These are phyloP conservation scores for Chimonanthus praecox DNA, from an alignment of 164 flowering plant species.

Conservation along the genomic window DNA sequence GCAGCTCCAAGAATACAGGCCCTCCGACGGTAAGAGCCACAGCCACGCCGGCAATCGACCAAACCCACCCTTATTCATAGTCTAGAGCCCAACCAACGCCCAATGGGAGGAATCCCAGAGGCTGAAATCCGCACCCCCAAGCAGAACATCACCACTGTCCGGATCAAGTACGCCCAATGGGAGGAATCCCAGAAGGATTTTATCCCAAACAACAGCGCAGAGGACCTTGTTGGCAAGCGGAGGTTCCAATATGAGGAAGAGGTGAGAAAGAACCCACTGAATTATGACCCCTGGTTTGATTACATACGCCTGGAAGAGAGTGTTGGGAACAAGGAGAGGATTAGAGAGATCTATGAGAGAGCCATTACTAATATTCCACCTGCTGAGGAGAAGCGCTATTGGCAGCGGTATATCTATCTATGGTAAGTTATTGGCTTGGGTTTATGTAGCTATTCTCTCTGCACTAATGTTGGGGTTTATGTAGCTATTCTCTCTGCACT, in stretches of 20 bases:
- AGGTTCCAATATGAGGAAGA: conserved; percentile 96
- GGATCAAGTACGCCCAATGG: too few relatives aligned
- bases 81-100: too few relatives aligned
- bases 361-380: conserved; percentile 96
- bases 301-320: conserved; percentile 80
- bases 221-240: conserved; percentile 63
- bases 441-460: background rate
- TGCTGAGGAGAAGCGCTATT: conserved; percentile 89
- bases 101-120: too few relatives aligned
- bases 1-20: too few relatives aligned
- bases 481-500: background rate
- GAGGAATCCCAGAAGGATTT: too few relatives aligned
- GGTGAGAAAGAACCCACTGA: conserved; percentile 73
- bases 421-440: conserved; percentile 43
- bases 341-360: conserved; percentile 80
- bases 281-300: conserved; percentile 91
- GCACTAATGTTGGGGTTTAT: background rate
- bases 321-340: conserved; percentile 57
- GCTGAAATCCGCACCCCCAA: too few relatives aligned
- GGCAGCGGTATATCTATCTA: conserved; percentile 90
- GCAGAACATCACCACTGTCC: too few relatives aligned
- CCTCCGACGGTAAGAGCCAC: too few relatives aligned
- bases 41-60: too few relatives aligned
- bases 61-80: too few relatives aligned
- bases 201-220: too few relatives aligned